Percentiles rank a stretch among this genome's conserved stretches.
phyloP scores from a whole-genome alignment of 306 rosid species.

The Casuarina cunninghamiana region DNA sequence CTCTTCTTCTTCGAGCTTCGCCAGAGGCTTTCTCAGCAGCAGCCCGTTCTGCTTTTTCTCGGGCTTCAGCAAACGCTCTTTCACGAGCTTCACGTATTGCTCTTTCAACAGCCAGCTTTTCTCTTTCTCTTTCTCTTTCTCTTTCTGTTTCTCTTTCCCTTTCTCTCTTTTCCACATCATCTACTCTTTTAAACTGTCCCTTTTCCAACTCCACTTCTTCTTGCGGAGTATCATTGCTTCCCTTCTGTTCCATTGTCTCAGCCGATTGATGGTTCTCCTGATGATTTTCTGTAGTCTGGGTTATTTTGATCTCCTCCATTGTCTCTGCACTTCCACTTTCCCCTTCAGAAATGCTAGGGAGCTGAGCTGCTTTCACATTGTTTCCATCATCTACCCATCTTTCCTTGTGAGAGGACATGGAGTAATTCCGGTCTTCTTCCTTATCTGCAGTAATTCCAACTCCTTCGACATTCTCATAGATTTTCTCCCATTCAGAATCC shows the following conservation, averaged over 20 bases:
- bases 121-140: conserved; percentile 72
- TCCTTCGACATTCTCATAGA: conserved; percentile 31
- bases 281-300: conserved; percentile 21
- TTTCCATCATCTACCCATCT: conserved; percentile 13
- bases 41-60: conserved; percentile 83
- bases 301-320: conserved; percentile 36
- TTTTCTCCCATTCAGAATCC: conserved; percentile 34
- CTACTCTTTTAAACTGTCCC: conserved; percentile 50
- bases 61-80: conserved; percentile 88
- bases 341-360: conserved; percentile 41
- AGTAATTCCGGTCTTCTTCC: conserved; percentile 28
- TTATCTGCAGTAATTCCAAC: conserved; percentile 36
- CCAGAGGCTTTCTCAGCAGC: conserved; percentile 62
- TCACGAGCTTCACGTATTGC: conserved; percentile 89
- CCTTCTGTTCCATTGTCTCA: conserved; percentile 39
- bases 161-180: conserved; percentile 62
- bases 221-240: conserved; percentile 29
- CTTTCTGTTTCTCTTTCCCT: conserved; percentile 71
- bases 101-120: conserved; percentile 80
- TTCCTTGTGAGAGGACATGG: conserved; percentile 31
- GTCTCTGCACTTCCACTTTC: conserved; percentile 27
- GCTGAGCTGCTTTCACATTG: conserved; percentile 36
- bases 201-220: conserved; percentile 50
- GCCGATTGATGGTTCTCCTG: conserved; percentile 37
- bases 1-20: conserved; percentile 72